Evolutionary conservation across 2,329 filamentous ascomycete genomes (phyloP), one percentile per base, ranked within the genome.

Genomic region (Alternaria sp.): DNA sequence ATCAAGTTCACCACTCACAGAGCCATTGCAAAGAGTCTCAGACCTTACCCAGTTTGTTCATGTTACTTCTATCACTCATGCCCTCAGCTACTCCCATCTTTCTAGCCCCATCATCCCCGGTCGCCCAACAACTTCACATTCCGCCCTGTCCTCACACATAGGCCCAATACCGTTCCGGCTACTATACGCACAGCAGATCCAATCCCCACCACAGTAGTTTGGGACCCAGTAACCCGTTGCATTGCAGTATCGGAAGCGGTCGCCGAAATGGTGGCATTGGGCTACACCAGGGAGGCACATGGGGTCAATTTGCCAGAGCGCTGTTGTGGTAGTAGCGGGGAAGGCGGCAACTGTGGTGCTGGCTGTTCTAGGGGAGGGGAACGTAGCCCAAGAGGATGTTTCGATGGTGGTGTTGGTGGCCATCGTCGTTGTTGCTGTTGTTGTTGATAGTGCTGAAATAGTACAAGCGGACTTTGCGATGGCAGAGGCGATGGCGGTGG

Each of bases 131-230:
- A 38, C 22, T 20, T 51, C 48, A 51, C 48, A 38, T 32, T 51
- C 12, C 14, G 36, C 48, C 20, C 18, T 27, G 18, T 16, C 16
- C 32, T 34, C 34, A 51, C 48, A 38, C 30, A 51, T 51, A 27
- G 48, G 48, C 2, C 45, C 27, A 30, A 30, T 11, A 9, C 28
- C 28, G 9, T 30, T 30, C 28, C 28, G 28, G 18, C 20, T 25
- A 52, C 34, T 40, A 36, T 40, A 36, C 34, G 48, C 48, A 38
- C 48, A 51, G 48, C 48, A 51, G n/a, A 51, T 51, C 32, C 32
- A 51, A 38, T 51, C 32, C 22, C 32, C 32, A 38, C 32, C 20
- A 27, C 32, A 51, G n/a, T 51, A 51, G 20, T 51, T 51, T 9
- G 30, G 30, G 12, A 51, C 32, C 48, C 32, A 51, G 20, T 27